Conservation (phyloP, 2,329 filamentous ascomycete genomes). For the Aspergillus nomiae region DNA sequence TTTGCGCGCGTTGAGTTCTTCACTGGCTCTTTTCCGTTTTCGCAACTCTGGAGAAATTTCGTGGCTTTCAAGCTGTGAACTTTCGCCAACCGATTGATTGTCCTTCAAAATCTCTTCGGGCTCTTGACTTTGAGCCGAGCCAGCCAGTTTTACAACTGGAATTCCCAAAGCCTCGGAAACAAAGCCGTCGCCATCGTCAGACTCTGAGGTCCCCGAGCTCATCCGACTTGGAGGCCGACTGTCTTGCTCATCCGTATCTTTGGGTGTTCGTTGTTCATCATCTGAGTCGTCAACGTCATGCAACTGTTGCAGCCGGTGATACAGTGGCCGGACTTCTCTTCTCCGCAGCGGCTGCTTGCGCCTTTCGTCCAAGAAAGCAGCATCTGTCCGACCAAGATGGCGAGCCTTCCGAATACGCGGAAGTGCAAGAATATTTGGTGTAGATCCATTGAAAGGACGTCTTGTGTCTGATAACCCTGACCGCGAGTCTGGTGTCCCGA, state of each 20-base stretch:
- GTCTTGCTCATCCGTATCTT: constrained; percentile 83
- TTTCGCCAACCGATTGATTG: constrained; percentile 26
- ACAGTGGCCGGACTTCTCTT: constrained; percentile 74
- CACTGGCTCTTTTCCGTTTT: constrained; percentile 75
- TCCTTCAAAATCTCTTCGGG: constrained; percentile 10
- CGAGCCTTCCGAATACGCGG: constrained; percentile 73
- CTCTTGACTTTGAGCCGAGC: neutral
- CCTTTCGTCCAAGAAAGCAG: constrained; percentile 70
- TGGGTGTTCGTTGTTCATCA: constrained; percentile 71
- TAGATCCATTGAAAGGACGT: constrained; percentile 35
- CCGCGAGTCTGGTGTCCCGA: constrained; percentile 63
- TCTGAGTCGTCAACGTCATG: constrained; percentile 84
- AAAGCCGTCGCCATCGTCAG: constrained; percentile 48
- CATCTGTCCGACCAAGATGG: constrained; percentile 59
- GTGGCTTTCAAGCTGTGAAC: constrained; percentile 38
- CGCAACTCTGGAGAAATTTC: constrained; percentile 58
- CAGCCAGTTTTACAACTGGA: constrained; percentile 17
- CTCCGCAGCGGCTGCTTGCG: constrained; percentile 56
- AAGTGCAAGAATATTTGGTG: constrained; percentile 64
- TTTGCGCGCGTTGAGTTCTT: constrained; percentile 71
- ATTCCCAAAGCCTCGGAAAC: constrained; percentile 28
- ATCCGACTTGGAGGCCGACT: constrained; percentile 77
- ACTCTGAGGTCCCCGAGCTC: constrained; percentile 55
- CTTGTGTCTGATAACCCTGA: constrained; percentile 44
- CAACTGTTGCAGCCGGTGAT: constrained; percentile 74